phyloP scores from a whole-genome alignment of 164 flowering plant genomes.

The Santalum album region DNA sequence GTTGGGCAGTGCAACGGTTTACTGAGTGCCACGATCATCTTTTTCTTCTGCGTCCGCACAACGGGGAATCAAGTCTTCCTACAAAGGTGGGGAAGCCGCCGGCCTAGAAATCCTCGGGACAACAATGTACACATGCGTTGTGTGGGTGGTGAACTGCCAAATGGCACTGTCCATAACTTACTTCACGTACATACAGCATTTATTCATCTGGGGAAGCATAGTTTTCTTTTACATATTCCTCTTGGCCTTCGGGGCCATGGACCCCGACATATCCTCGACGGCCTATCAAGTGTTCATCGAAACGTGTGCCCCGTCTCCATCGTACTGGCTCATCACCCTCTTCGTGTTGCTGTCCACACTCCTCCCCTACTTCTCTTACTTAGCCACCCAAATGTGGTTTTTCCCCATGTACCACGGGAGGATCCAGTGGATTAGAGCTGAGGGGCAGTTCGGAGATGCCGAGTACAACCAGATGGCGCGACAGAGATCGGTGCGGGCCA shows the following conservation, averaged over 20 bases:
- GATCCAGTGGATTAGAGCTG: slow-evolving; percentile 35
- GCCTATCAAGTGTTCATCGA: slow-evolving; percentile 49
- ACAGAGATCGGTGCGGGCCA: slow-evolving; percentile 30
- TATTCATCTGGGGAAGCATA: slow-evolving; percentile 47
- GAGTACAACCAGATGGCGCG: slow-evolving; percentile 37
- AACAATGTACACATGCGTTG: slow-evolving; percentile 42
- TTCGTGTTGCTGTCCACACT: slow-evolving; percentile 27
- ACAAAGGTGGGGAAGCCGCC: slow-evolving; percentile 37
- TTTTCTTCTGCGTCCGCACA: slow-evolving; percentile 32
- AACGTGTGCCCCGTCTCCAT: slow-evolving; percentile 40
- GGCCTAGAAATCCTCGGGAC: slow-evolving; percentile 38
- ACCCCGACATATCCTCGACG: slow-evolving; percentile 35
- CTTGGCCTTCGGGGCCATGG: slow-evolving; percentile 40
- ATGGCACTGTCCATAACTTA: slow-evolving; percentile 46
- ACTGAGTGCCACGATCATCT: slow-evolving; percentile 23
- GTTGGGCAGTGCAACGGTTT: slow-evolving; percentile 46
- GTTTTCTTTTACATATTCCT: slow-evolving; percentile 42
- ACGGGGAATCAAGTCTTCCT: slow-evolving; percentile 32
- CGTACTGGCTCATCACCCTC: slow-evolving; percentile 39
- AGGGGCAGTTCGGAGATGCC: slow-evolving; percentile 36
- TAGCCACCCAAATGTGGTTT: slow-evolving; percentile 33
- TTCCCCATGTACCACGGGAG: slow-evolving; percentile 40
- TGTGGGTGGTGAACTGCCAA: slow-evolving; percentile 48
- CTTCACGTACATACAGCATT: slow-evolving; percentile 45
- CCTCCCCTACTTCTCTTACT: slow-evolving; percentile 32